Conservation (phyloP, 495 filamentous ascomycete species). For the Aspergillus olivimuriae region DNA sequence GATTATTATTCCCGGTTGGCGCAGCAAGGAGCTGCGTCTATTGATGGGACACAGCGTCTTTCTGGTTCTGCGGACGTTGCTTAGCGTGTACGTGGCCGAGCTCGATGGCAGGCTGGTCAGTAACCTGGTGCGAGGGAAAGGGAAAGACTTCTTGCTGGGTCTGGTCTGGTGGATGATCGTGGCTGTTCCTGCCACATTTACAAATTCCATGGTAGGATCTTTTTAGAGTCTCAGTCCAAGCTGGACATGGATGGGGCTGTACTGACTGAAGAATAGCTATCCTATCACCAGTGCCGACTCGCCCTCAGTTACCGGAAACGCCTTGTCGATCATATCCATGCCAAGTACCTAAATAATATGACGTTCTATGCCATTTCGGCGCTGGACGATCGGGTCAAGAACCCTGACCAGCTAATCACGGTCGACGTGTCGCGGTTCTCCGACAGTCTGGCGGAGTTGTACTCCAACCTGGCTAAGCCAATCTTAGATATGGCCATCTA, state of each 20-base stretch:
- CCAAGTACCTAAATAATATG: conserved; percentile 89
- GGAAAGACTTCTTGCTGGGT: conserved; percentile 81
- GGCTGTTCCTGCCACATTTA: conserved; percentile 95
- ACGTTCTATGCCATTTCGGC: conserved; percentile 96
- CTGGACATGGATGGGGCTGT: too few relatives aligned
- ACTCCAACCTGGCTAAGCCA: conserved; percentile 96
- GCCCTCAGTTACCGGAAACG: conserved; percentile 87
- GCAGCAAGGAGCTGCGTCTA: conserved; percentile 80
- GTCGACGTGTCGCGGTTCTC: conserved; percentile 96
- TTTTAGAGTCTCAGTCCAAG: too few relatives aligned
- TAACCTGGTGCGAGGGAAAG: conserved; percentile 81
- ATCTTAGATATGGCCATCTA: conserved; percentile 93
- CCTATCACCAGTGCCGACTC: conserved; percentile 94
- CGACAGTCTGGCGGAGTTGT: conserved; percentile 88
- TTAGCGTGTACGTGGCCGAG: conserved; percentile 93
- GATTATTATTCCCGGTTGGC: conserved; percentile 86
- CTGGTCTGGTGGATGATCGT: conserved; percentile 99
- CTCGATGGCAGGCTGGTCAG: conserved; percentile 91
- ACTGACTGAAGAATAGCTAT: conserved; percentile 50
- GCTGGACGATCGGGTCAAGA: conserved; percentile 95
- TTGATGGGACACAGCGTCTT: conserved; percentile 84
- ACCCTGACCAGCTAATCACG: conserved; percentile 94
- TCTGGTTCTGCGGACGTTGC: conserved; percentile 78
- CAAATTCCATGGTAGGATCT: conserved; percentile 95
- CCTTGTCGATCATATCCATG: conserved; percentile 86